Evolutionary conservation across 2,329 filamentous ascomycete genomes (phyloP).

Genomic region (Diaporthe sp.): DNA sequence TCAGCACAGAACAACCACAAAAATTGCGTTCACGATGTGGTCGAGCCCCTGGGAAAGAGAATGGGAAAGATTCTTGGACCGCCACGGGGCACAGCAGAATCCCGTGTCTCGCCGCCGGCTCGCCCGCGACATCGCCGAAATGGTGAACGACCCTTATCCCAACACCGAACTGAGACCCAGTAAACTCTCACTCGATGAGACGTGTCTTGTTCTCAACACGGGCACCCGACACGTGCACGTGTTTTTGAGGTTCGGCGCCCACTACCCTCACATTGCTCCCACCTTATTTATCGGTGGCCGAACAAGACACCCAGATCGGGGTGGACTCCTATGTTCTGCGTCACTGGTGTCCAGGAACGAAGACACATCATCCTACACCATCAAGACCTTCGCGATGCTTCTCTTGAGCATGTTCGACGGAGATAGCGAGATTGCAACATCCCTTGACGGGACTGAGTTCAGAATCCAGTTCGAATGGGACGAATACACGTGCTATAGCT

Average conservation of each 20-base stretch:
- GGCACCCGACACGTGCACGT: background rate
- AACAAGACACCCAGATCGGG: background rate
- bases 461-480: background rate
- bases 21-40: no score
- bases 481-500: background rate
- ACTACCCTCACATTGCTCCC: background rate
- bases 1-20: background rate
- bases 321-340: background rate
- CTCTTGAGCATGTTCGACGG: background rate
- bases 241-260: fast-evolving
- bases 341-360: fast-evolving
- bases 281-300: background rate
- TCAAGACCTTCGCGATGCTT: background rate
- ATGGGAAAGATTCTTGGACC: no score
- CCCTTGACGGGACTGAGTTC: no score
- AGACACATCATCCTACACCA: background rate
- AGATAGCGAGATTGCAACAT: background rate
- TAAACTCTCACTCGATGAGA: fast-evolving
- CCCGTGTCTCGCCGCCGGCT: background rate
- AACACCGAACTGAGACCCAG: background rate
- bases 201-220: background rate
- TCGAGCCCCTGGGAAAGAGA: no score
- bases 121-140: background rate
- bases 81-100: no score
- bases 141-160: background rate